phyloP scores from a whole-genome alignment of 225 moss, liverwort and hornwort species.

The Sphagnum tenellum region DNA sequence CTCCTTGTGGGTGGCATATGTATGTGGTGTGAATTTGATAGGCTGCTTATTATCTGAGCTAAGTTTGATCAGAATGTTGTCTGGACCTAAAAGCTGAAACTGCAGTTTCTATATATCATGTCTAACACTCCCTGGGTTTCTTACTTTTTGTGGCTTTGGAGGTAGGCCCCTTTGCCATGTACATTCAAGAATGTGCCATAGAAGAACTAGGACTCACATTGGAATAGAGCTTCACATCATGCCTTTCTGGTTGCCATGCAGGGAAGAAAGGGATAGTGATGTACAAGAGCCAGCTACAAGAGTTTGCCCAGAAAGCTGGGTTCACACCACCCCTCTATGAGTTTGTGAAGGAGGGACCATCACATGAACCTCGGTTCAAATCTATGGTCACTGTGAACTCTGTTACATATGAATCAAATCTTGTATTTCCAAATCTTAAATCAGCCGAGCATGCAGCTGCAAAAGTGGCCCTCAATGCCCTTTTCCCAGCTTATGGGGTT shows the following conservation, averaged over 20 bases:
- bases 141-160: too few relatives aligned
- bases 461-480: slow-evolving; percentile 67
- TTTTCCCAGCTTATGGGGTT: slow-evolving; percentile 42
- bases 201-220: too few relatives aligned
- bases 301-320: slow-evolving; percentile 92
- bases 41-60: too few relatives aligned
- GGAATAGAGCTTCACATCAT: too few relatives aligned
- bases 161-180: too few relatives aligned
- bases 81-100: too few relatives aligned
- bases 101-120: too few relatives aligned
- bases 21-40: too few relatives aligned
- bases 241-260: not conserved
- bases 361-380: slow-evolving; percentile 94
- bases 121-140: too few relatives aligned
- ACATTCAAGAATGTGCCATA: too few relatives aligned
- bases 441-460: slow-evolving; percentile 97
- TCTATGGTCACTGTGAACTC: slow-evolving; percentile 69
- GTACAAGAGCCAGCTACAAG: slow-evolving; percentile 99
- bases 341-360: slow-evolving; percentile 85
- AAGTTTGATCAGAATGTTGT: too few relatives aligned
- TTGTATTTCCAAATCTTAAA: slow-evolving; percentile 73
- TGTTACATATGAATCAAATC: slow-evolving; percentile 58
- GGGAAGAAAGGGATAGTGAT: slow-evolving; percentile 36
- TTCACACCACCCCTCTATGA: slow-evolving; percentile 83
- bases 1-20: too few relatives aligned